phyloP scores from a whole-genome alignment of 441 rosid species.

The Gossypium davidsonii region DNA sequence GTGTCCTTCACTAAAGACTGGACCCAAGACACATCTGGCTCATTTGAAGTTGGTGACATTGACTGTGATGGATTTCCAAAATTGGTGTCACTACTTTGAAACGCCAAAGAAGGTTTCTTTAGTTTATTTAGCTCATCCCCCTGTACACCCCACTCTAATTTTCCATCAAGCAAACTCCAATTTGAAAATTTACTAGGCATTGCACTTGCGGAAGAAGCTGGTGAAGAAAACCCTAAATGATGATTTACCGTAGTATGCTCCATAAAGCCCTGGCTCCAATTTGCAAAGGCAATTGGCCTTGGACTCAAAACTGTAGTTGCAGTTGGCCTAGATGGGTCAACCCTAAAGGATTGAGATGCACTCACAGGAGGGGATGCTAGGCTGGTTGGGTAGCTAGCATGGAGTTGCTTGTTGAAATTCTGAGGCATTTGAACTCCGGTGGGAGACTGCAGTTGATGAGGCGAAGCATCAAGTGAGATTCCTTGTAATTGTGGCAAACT shows the following conservation, averaged over 20 bases:
- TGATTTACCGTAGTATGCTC: conserved; percentile 44
- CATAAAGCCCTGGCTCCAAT: conserved; percentile 68
- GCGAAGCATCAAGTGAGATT: conserved; percentile 25
- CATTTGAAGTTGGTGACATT: conserved; percentile 28
- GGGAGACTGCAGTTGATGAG: conserved; percentile 37
- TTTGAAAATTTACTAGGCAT: conserved; percentile 38
- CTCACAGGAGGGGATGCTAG: conserved; percentile 50
- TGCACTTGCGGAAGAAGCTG: conserved; percentile 26
- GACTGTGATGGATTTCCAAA: conserved; percentile 15
- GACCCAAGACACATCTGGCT: conserved; percentile 84
- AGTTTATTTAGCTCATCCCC: conserved; percentile 76
- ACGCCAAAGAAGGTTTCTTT: conserved; percentile 59
- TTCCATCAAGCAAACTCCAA: conserved; percentile 81
- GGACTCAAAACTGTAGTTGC: conserved; percentile 49
- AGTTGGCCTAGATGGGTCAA: conserved; percentile 37
- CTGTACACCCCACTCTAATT: conserved; percentile 71
- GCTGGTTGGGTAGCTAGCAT: conserved; percentile 35
- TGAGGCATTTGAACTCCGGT: conserved; percentile 44
- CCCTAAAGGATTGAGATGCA: conserved; percentile 32
- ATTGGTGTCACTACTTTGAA: conserved; percentile 32
- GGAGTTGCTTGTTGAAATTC: conserved; percentile 38
- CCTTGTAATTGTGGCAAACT: conserved; percentile 40
- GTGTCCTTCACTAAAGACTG: conserved; percentile 69
- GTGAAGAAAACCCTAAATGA: conserved; percentile 33
- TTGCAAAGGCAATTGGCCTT: conserved; percentile 62